Evolutionary conservation across 2,329 filamentous ascomycete species (phyloP).

Genomic region (Fusarium piperis): DNA sequence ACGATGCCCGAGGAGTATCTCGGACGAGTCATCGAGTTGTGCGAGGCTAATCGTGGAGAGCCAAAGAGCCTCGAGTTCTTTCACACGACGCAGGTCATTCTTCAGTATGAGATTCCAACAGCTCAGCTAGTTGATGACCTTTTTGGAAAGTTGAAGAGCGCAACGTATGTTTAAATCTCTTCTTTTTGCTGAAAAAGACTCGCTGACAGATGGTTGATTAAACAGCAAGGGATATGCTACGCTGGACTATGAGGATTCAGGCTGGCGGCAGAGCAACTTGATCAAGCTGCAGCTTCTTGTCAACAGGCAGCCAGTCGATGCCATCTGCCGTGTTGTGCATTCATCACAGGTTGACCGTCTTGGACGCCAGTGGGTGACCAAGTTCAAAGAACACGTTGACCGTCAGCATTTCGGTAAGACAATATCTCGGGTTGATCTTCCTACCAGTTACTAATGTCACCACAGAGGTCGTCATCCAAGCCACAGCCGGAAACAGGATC

Average conservation of each 20-base stretch:
- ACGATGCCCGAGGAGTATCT: conserved; percentile 95
- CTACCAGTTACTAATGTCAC: background rate
- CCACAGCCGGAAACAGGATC: conserved; percentile 81
- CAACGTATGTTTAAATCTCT: conserved; percentile 61
- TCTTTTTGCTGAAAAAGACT: background rate
- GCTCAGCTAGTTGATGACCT: conserved; percentile 95
- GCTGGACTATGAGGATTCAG: conserved; percentile 95
- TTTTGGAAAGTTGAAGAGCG: conserved; percentile 94
- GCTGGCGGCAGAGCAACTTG: conserved; percentile 82
- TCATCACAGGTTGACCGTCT: conserved; percentile 81
- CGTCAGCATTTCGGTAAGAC: conserved; percentile 83
- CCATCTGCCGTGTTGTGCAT: conserved; percentile 91
- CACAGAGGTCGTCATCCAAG: conserved; percentile 89
- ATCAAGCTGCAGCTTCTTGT: conserved; percentile 93
- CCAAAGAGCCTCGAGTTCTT: conserved; percentile 93
- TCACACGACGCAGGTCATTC: conserved; percentile 88
- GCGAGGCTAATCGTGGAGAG: conserved; percentile 86
- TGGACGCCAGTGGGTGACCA: conserved; percentile 87
- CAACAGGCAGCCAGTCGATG: conserved; percentile 93
- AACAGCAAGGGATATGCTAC: conserved; percentile 86
- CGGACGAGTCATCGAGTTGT: conserved; percentile 93
- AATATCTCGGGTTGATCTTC: background rate
- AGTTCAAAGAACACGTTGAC: conserved; percentile 97
- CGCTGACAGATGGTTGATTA: conserved; percentile 1
- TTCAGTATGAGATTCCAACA: conserved; percentile 90